A percentile compares a stretch with the other conserved stretches of the same genome.
phyloP scores from a whole-genome alignment of 2,329 filamentous ascomycete genomes.

The Clarireedia paspali region DNA sequence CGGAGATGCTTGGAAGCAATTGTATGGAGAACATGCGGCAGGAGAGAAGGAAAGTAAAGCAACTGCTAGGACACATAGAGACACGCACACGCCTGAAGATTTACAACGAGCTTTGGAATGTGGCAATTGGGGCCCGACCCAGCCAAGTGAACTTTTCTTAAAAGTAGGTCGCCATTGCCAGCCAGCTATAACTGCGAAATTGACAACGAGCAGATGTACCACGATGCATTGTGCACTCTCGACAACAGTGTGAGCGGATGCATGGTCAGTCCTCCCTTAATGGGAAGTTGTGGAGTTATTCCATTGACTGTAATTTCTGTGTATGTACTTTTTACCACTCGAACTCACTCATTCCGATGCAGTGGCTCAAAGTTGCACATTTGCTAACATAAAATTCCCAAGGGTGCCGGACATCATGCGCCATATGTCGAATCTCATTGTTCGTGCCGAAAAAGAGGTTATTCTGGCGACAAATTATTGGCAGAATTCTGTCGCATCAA shows the following conservation, averaged over 20 bases:
- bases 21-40: conserved; percentile 37
- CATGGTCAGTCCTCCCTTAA: conserved; percentile 50
- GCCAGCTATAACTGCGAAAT: background rate
- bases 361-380: background rate
- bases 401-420: conserved; percentile 61
- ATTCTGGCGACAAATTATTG: conserved; percentile 68
- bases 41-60: conserved; percentile 17
- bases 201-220: conserved; percentile 21
- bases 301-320: conserved; percentile 63
- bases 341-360: background rate
- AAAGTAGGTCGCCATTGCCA: conserved; percentile 33
- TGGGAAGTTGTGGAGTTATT: conserved; percentile 54
- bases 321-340: conserved; percentile 23
- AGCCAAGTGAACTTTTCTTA: conserved; percentile 62
- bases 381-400: conserved; percentile 11
- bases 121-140: conserved; percentile 57
- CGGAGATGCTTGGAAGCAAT: conserved; percentile 43
- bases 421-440: conserved; percentile 72
- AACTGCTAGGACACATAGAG: conserved; percentile 17
- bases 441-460: conserved; percentile 62
- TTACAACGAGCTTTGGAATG: conserved; percentile 49
- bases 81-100: conserved; percentile 31
- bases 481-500: conserved; percentile 61
- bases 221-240: conserved; percentile 23
- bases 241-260: conserved; percentile 30